Evolutionary conservation across 2,329 filamentous ascomycete species (phyloP).

Genomic region (Penicillium sp.): DNA sequence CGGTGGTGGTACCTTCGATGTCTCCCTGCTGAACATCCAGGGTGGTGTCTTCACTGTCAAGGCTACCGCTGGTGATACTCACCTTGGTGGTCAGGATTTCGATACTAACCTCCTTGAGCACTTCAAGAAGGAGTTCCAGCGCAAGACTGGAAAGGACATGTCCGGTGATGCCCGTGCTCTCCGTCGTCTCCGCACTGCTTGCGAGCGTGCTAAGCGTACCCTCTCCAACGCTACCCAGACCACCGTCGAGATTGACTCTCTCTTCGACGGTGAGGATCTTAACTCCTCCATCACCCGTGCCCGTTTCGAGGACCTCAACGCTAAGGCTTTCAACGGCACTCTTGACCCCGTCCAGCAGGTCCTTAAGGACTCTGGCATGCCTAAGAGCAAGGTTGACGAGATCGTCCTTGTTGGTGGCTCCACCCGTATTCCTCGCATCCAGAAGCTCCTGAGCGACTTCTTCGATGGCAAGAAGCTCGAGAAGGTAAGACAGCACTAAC

Average conservation of each 20-base stretch:
- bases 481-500: conserved; percentile 55
- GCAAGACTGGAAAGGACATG: conserved; percentile 78
- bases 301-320: conserved; percentile 97
- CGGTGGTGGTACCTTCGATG: conserved; percentile 99
- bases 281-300: conserved; percentile 96
- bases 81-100: conserved; percentile 94
- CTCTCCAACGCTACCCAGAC: conserved; percentile 96
- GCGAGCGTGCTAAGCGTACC: conserved; percentile 99
- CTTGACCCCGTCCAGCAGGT: conserved; percentile 95
- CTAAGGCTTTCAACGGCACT: conserved; percentile 89
- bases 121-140: conserved; percentile 92
- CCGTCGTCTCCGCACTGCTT: conserved; percentile 92
- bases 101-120: conserved; percentile 93
- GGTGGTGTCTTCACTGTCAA: conserved; percentile 99
- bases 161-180: conserved; percentile 85
- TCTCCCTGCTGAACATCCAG: conserved; percentile 97
- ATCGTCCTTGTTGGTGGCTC: conserved; percentile 98
- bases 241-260: conserved; percentile 96
- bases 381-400: conserved; percentile 93
- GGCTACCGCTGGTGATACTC: conserved; percentile 96
- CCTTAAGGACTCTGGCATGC: conserved; percentile 82
- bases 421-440: conserved; percentile 97
- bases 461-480: conserved; percentile 99
- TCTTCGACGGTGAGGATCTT: conserved; percentile 98
- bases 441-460: conserved; percentile 98